Conservation (phyloP, 768 basidiomycete genomes). For the Mycena vitilis region DNA sequence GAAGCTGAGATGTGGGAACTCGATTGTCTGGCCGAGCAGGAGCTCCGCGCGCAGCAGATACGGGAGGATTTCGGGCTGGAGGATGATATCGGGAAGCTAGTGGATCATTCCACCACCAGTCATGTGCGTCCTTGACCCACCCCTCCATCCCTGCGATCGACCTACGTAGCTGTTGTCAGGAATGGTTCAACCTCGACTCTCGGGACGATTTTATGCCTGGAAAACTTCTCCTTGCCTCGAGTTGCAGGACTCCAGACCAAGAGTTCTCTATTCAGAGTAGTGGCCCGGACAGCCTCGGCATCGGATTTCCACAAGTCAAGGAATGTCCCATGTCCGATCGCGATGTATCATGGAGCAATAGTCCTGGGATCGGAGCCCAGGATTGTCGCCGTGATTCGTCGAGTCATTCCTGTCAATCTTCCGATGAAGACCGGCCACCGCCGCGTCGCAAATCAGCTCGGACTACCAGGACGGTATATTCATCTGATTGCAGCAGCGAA, state of each 20-base stretch:
- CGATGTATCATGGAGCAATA: neutral
- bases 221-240: neutral
- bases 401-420: too few relatives aligned
- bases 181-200: conserved; percentile 1
- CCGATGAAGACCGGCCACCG: neutral
- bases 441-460: neutral
- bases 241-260: neutral
- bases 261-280: too few relatives aligned
- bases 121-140: neutral
- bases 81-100: conserved; percentile 8
- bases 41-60: conserved; percentile 12
- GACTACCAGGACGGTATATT: neutral
- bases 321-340: too few relatives aligned
- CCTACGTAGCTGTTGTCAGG: neutral
- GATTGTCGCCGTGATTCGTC: too few relatives aligned
- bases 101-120: neutral
- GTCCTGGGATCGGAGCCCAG: neutral
- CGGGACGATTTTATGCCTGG: neutral
- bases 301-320: too few relatives aligned
- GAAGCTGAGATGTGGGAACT: conserved; percentile 19
- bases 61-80: conserved; percentile 18
- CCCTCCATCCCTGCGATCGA: neutral
- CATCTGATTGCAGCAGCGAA: neutral
- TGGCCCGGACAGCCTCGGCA: too few relatives aligned
- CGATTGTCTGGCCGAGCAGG: conserved; percentile 1